Evolutionary conservation across 1,284 basidiomycete species (phyloP), one percentile per base, ranked within the genome.

Genomic region (Trametes polyzona): DNA sequence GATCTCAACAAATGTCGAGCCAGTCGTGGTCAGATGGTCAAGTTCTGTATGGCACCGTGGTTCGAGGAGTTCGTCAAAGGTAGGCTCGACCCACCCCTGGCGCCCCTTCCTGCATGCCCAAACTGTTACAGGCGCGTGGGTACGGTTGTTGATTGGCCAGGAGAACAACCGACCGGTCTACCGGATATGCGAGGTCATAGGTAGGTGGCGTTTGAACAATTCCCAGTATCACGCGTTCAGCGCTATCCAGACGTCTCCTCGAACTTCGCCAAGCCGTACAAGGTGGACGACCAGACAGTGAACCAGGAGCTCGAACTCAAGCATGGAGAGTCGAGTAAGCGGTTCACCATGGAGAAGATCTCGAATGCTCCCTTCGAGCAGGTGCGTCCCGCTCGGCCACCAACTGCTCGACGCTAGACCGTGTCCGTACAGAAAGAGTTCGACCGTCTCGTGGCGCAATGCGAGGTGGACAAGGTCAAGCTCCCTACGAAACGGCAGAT

Each of bases 61-160:
- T 92, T 91, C 74, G 82, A 88, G 67, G 84, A 92, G 53, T 87
- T 87, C 72, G 79, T 93, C 57, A 84, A 83, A 75, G 85, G 95
- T 87, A 64, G 57, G 76, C 73, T 47, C 41, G 61, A 7, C 11
- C 11, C 21, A 2, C 14, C 19, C 2, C n/a, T 37, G 6, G n/a
- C 12, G 4, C 14, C 14, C 29, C 12, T 26, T 69, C 47, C 67
- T 63, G 59, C 65, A 64, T 59, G 65, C 64, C 57, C 63, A 65
- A 56, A 63, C 46, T 41, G 70, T 14, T 63, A 54, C 61, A 94
- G 93, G 88, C 46, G 83, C 84, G 23, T 96, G 86, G 81, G 92
- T 96, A 5, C 82, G 93, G 21, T 88, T 90, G 67, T 78, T 92
- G 39, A 85, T 91, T 64, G 86, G 87, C 0, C 64, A 76, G 3